Conservation (phyloP, 2,329 filamentous ascomycete species). For the Pseudogymnoascus pannorum region DNA sequence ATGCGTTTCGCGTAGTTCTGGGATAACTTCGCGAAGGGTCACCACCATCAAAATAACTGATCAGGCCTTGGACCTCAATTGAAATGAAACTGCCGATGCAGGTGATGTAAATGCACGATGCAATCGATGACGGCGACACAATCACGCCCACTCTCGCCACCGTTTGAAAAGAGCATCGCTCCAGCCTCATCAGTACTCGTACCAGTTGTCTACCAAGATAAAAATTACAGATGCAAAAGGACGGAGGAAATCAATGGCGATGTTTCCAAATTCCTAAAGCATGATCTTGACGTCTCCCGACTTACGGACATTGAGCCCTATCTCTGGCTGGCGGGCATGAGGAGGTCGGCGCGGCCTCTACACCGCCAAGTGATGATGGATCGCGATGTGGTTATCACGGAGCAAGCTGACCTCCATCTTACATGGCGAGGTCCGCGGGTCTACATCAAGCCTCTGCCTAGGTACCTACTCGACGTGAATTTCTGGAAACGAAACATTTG, state of each 20-base stretch:
- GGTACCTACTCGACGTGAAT: conserved; percentile 22
- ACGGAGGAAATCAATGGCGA: not conserved
- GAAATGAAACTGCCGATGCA: too few species aligned
- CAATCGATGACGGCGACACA: not conserved
- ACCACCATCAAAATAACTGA: not conserved
- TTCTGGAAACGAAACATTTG: conserved; percentile 22
- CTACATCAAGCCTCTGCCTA: conserved; percentile 31
- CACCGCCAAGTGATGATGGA: conserved; percentile 27
- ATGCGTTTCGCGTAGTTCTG: not conserved
- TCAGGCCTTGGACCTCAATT: not conserved
- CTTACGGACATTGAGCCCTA: conserved; percentile 13
- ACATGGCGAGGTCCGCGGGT: conserved; percentile 26
- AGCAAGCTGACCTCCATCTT: conserved; percentile 31
- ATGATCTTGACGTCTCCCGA: conserved; percentile 4
- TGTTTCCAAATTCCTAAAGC: not conserved
- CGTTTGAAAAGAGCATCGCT: not conserved
- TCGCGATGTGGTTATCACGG: conserved; percentile 29
- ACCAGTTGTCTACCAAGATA: not conserved
- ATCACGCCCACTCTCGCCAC: not conserved
- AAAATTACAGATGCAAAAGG: not conserved
- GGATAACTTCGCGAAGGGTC: not conserved
- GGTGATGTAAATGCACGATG: not conserved
- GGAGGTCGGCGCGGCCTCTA: conserved; percentile 17
- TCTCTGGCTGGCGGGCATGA: conserved; percentile 15
- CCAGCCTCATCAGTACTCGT: not conserved